These are phyloP conservation scores for Truncatella angustata DNA, from an alignment of 2,329 filamentous ascomycete species.

Conservation along the genomic window DNA sequence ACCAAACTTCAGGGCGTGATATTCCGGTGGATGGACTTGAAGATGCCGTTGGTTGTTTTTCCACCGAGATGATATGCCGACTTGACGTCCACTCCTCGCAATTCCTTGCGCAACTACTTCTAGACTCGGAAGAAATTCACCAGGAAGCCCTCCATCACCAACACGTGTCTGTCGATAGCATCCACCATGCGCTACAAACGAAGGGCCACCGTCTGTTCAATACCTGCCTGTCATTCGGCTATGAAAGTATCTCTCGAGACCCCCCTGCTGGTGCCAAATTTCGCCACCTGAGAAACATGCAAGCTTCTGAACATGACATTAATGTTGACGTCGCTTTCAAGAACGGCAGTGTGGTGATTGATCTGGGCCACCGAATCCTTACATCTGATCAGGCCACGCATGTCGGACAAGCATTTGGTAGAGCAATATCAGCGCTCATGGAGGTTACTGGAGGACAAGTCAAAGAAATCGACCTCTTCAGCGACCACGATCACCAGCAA, in stretches of 20 bases:
- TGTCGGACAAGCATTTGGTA: slow-evolving; percentile 52
- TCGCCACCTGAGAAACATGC: slow-evolving; percentile 35
- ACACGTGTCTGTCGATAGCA: slow-evolving; percentile 42
- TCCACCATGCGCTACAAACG: slow-evolving; percentile 44
- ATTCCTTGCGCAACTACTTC: slow-evolving; percentile 22
- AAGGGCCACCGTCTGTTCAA: slow-evolving; percentile 46
- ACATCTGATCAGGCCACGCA: slow-evolving; percentile 42
- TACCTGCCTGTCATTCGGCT: slow-evolving; percentile 47
- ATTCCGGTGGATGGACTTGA: slow-evolving; percentile 39
- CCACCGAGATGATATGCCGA: slow-evolving; percentile 24
- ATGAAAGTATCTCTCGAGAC: slow-evolving; percentile 27
- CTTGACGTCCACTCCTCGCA: slow-evolving; percentile 17
- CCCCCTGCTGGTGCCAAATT: slow-evolving; percentile 32
- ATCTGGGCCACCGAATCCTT: slow-evolving; percentile 43
- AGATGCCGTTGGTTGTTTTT: slow-evolving; percentile 45
- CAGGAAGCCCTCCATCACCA: slow-evolving; percentile 36
- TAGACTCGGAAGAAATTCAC: slow-evolving; percentile 23
- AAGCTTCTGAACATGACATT: slow-evolving; percentile 46
- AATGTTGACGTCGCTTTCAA: slow-evolving; percentile 43
- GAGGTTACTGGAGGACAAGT: slow-evolving; percentile 38
- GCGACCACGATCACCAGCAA: slow-evolving; percentile 52
- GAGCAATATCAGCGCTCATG: slow-evolving; percentile 47
- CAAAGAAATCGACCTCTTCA: slow-evolving; percentile 51
- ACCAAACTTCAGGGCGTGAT: slow-evolving; percentile 43
- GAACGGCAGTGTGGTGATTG: slow-evolving; percentile 38